A percentile compares a stretch with the other conserved stretches of the same genome.
Conservation (phyloP, 1,284 basidiomycete genomes). For the Cerrena zonata region DNA sequence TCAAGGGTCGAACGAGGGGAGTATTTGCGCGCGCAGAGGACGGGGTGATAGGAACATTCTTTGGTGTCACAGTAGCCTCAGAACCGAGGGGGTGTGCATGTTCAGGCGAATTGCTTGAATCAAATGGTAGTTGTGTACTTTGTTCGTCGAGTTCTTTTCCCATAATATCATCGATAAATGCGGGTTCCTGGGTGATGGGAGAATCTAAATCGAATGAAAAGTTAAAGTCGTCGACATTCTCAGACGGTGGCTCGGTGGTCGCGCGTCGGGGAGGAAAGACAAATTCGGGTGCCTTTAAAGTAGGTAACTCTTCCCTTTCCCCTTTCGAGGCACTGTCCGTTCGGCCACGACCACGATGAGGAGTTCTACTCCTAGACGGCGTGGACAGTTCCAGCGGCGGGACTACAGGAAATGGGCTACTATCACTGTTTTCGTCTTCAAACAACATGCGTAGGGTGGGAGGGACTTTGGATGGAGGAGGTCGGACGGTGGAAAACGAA, state of each 20-base stretch:
- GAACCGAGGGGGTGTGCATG: not conserved
- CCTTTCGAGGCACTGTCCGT: not conserved
- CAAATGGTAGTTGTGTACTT: constrained; percentile 1
- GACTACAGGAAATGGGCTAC: constrained; percentile 39
- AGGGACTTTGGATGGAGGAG: constrained; percentile 48
- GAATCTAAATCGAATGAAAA: not conserved
- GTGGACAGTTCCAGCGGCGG: constrained; percentile 8
- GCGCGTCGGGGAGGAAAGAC: not conserved
- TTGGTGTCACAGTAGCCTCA: not conserved
- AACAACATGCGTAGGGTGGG: constrained; percentile 67
- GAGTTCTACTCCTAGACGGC: not conserved
- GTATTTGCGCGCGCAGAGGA: not conserved
- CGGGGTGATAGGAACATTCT: not conserved
- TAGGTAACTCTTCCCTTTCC: not conserved
- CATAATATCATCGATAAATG: too few relatives aligned
- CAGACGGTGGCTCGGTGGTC: not conserved
- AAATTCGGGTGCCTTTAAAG: not conserved
- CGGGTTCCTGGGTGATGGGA: not conserved
- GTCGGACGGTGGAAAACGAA: constrained; percentile 44
- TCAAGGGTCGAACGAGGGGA: constrained; percentile 16
- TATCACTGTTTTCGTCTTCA: constrained; percentile 42
- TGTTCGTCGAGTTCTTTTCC: not conserved
- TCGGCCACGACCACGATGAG: not conserved
- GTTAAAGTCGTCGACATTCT: not conserved
- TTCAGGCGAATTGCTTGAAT: constrained; percentile 5